phyloP scores from a whole-genome alignment of 2,329 filamentous ascomycete species.

The Macrophomina pseudophaseolina region DNA sequence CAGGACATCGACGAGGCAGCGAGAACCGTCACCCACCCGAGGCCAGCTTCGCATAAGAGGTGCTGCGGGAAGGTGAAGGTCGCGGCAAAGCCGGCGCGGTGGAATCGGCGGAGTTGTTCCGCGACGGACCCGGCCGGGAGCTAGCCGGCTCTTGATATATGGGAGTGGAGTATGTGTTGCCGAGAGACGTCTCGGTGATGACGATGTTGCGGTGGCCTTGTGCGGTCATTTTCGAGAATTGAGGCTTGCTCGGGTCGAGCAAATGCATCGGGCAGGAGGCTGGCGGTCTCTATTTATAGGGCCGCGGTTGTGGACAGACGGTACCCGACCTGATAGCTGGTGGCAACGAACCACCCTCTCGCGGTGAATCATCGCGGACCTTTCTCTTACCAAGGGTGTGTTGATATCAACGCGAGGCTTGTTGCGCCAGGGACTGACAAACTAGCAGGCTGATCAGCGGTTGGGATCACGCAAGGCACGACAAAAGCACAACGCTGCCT shows the following conservation, averaged over 20 bases:
- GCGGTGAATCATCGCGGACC: not conserved
- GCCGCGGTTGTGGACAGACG: not conserved
- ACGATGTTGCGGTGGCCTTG: not conserved
- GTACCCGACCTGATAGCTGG: not conserved
- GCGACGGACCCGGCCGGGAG: not conserved
- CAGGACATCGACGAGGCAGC: too few species aligned
- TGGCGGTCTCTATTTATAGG: not conserved
- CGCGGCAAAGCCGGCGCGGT: not conserved
- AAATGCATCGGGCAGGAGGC: too few species aligned
- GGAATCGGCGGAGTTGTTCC: not conserved
- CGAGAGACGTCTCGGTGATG: not conserved
- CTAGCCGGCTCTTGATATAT: not conserved
- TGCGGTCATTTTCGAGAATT: not conserved
- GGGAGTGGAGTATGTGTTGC: not conserved
- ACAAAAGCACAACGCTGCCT: not conserved
- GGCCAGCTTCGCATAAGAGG: not conserved
- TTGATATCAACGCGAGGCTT: not conserved
- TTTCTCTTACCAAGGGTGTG: not conserved
- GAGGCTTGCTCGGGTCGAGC: not conserved
- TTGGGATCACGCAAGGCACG: constrained; percentile 3
- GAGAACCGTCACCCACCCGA: not conserved
- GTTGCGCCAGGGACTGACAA: not conserved
- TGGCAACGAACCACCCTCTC: not conserved
- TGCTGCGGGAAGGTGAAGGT: not conserved
- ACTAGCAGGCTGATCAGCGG: not conserved